phyloP scores from a whole-genome alignment of 2,329 filamentous ascomycete genomes.

The Fusarium sp. region DNA sequence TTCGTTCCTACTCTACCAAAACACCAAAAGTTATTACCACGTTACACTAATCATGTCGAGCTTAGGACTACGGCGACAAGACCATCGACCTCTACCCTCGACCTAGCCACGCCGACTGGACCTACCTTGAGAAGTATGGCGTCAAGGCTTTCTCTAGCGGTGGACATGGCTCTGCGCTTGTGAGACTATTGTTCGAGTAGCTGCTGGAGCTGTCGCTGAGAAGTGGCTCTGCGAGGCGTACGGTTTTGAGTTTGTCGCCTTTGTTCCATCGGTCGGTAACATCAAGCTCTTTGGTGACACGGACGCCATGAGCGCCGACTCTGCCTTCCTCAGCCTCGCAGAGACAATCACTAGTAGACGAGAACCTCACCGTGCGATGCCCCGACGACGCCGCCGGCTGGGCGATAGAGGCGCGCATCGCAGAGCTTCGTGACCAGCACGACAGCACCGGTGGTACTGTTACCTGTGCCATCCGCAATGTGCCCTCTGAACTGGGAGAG shows the following conservation, averaged over 20 bases:
- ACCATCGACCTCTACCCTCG: conserved; percentile 94
- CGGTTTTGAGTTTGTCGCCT: conserved; percentile 91
- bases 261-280: conserved; percentile 84
- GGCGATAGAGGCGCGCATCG: conserved; percentile 84
- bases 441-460: conserved; percentile 97
- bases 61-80: conserved; percentile 90
- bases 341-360: conserved; percentile 75
- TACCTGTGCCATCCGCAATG: conserved; percentile 90
- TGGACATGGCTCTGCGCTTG: conserved; percentile 92
- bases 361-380: conserved; percentile 87
- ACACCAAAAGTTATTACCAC: conserved; percentile 15
- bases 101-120: conserved; percentile 95
- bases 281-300: conserved; percentile 48
- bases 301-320: too few species aligned
- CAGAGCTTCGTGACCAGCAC: conserved; percentile 78
- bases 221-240: conserved; percentile 87
- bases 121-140: conserved; percentile 97
- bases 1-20: background rate
- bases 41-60: conserved; percentile 78
- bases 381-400: conserved; percentile 73
- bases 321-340: conserved; percentile 78
- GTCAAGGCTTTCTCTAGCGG: conserved; percentile 92
- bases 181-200: conserved; percentile 94
- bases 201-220: conserved; percentile 91
- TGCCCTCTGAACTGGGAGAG: conserved; percentile 88